Evolutionary conservation across 495 filamentous ascomycete genomes (phyloP).

Genomic region (Sordaria brevicollis): DNA sequence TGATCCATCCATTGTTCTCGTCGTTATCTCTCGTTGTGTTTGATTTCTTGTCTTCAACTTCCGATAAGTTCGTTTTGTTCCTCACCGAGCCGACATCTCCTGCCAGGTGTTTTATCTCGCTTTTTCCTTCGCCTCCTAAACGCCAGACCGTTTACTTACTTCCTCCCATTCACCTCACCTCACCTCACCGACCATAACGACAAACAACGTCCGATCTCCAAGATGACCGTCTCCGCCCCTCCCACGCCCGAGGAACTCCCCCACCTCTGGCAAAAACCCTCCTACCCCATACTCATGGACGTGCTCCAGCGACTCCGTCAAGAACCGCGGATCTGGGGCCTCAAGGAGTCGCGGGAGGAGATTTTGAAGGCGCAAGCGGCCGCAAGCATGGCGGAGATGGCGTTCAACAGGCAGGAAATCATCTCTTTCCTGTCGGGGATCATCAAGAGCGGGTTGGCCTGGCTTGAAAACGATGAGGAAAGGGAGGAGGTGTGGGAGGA

Average conservation of each 20-base stretch:
- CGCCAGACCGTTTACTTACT: neutral
- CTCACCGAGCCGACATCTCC: neutral
- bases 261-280: slow-evolving; percentile 37
- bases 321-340: slow-evolving; percentile 32
- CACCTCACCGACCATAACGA: neutral
- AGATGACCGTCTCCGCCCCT: slow-evolving; percentile 2
- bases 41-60: neutral
- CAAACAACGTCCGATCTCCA: neutral
- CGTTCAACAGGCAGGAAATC: slow-evolving; percentile 28
- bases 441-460: slow-evolving; percentile 60
- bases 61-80: neutral
- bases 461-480: slow-evolving; percentile 62
- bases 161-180: neutral
- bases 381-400: slow-evolving; percentile 4
- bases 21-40: neutral
- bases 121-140: neutral
- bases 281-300: slow-evolving; percentile 23
- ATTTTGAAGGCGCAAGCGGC: slow-evolving; percentile 21
- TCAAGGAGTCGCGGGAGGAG: slow-evolving; percentile 14
- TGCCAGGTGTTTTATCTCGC: neutral
- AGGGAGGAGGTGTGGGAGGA: slow-evolving; percentile 70
- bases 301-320: slow-evolving; percentile 28
- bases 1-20: no score
- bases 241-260: slow-evolving; percentile 21
- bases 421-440: slow-evolving; percentile 62